Evolutionary conservation across 1,284 basidiomycete genomes (phyloP).

Genomic region (Agroathelia rolfsii): DNA sequence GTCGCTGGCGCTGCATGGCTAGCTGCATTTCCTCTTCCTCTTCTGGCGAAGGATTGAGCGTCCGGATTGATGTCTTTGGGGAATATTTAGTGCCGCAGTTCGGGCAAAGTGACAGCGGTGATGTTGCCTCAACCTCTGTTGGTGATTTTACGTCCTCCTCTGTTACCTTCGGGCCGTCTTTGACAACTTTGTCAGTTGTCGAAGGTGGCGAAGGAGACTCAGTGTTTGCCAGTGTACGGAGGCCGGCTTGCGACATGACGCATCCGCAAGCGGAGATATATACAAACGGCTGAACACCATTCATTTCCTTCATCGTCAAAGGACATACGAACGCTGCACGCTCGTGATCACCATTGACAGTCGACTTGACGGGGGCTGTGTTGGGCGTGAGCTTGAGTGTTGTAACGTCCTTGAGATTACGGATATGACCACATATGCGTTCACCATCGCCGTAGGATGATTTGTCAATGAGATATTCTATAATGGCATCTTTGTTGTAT

Average conservation of each 20-base stretch:
- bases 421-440: constrained; percentile 79
- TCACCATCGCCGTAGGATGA: constrained; percentile 74
- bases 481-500: constrained; percentile 88
- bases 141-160: constrained; percentile 10
- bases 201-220: constrained; percentile 25
- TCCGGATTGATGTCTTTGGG: constrained; percentile 38
- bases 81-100: constrained; percentile 66
- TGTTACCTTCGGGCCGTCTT: constrained; percentile 14
- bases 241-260: constrained; percentile 70
- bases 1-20: constrained; percentile 44
- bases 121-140: constrained; percentile 16
- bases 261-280: constrained; percentile 85
- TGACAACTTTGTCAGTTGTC: constrained; percentile 21
- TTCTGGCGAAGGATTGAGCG: constrained; percentile 53
- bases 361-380: constrained; percentile 34
- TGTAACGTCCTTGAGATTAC: constrained; percentile 79
- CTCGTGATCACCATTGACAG: constrained; percentile 31
- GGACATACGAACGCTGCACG: constrained; percentile 78
- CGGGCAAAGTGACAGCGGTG: constrained; percentile 53
- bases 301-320: constrained; percentile 87
- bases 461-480: constrained; percentile 80
- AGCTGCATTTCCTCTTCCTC: constrained; percentile 46
- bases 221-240: constrained; percentile 47
- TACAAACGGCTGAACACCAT: constrained; percentile 79
- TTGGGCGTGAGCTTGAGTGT: constrained; percentile 74